Conservation (phyloP, 2,329 filamentous ascomycete genomes). For the Aspergillus uvarum region DNA sequence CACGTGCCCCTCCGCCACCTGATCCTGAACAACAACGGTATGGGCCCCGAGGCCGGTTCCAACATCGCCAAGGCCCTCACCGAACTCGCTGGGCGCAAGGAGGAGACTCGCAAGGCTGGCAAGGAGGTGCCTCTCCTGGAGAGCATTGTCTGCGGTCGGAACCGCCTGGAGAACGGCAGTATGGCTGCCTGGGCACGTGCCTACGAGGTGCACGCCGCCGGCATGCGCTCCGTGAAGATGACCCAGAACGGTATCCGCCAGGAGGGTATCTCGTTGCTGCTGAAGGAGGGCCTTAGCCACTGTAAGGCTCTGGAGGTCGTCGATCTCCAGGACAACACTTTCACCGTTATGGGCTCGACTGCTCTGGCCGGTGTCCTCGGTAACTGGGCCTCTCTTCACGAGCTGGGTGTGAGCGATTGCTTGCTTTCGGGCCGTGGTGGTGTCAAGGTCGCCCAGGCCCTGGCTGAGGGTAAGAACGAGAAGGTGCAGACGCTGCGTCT, state of each 20-base stretch:
- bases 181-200: conserved; percentile 94
- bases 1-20: conserved; percentile 91
- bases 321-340: conserved; percentile 97
- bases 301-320: conserved; percentile 69
- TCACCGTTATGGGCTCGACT: conserved; percentile 75
- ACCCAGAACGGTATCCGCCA: conserved; percentile 96
- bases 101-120: conserved; percentile 60
- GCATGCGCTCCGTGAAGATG: conserved; percentile 88
- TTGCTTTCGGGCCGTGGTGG: conserved; percentile 77
- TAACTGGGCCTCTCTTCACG: conserved; percentile 72
- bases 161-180: conserved; percentile 90
- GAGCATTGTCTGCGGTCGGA: conserved; percentile 96
- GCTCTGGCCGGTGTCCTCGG: conserved; percentile 74
- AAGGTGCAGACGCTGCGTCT: conserved; percentile 78
- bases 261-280: conserved; percentile 80
- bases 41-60: conserved; percentile 87
- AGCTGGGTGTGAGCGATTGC: conserved; percentile 87
- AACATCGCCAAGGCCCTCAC: conserved; percentile 85
- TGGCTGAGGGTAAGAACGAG: conserved; percentile 72
- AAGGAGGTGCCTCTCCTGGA: conserved; percentile 79
- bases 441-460: conserved; percentile 68
- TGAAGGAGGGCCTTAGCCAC: conserved; percentile 74
- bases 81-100: conserved; percentile 80
- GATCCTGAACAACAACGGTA: conserved; percentile 96
- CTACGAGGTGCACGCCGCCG: conserved; percentile 73